phyloP scores from a whole-genome alignment of 2,329 filamentous ascomycete species.

The Capronia coronata region DNA sequence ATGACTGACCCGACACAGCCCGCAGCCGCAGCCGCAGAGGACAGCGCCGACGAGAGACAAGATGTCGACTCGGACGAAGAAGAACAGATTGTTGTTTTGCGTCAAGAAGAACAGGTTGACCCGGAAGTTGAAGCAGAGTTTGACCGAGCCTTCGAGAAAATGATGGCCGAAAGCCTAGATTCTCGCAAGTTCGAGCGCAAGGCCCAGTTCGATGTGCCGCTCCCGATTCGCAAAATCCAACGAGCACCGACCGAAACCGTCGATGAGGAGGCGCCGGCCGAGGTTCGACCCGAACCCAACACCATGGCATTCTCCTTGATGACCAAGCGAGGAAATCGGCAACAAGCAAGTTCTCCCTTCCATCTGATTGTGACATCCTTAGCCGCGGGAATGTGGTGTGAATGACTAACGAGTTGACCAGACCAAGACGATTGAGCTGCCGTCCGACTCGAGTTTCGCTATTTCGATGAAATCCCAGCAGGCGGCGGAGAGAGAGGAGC shows the following conservation, averaged over 20 bases:
- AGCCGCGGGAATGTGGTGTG: not conserved
- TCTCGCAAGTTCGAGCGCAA: constrained; percentile 95
- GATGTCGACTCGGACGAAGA: constrained; percentile 59
- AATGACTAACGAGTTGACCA: constrained; percentile 36
- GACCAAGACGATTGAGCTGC: constrained; percentile 84
- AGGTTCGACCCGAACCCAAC: constrained; percentile 31
- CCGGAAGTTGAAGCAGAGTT: constrained; percentile 95
- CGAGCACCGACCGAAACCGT: constrained; percentile 51
- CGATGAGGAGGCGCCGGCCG: constrained; percentile 30
- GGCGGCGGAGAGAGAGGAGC: constrained; percentile 89
- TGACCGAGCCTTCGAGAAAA: constrained; percentile 92
- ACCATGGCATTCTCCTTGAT: constrained; percentile 97
- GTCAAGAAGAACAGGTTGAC: constrained; percentile 82
- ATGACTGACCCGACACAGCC: constrained; percentile 31
- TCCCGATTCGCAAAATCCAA: constrained; percentile 71
- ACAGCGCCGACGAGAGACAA: constrained; percentile 39
- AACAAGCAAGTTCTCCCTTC: constrained; percentile 58
- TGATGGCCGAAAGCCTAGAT: constrained; percentile 96
- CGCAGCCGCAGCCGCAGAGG: constrained; percentile 32
- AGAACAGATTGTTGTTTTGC: constrained; percentile 84
- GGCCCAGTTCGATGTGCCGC: constrained; percentile 86
- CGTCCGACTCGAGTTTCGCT: constrained; percentile 84
- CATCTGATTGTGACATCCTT: not conserved
- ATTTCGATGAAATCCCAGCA: constrained; percentile 95
- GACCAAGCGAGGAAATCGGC: constrained; percentile 91